Percentiles rank a stretch among this genome's conserved stretches.
phyloP scores from a whole-genome alignment of 2,329 filamentous ascomycete species.

The Cadophora sp. region DNA sequence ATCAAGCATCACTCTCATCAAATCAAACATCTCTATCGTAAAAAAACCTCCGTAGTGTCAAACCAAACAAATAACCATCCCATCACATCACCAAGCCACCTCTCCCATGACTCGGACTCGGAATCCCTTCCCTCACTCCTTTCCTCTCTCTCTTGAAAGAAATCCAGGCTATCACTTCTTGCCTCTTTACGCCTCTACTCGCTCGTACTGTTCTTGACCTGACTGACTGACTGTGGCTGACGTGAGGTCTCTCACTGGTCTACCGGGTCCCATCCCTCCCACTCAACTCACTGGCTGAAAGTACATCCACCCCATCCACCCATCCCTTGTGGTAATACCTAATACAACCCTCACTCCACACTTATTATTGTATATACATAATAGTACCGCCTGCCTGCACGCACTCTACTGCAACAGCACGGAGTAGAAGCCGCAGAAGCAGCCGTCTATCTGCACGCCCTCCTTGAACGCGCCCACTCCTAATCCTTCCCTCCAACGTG shows the following conservation, averaged over 20 bases:
- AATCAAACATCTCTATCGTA: not conserved
- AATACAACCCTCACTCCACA: constrained; percentile 13
- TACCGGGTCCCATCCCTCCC: not conserved
- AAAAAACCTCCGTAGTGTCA: constrained; percentile 5
- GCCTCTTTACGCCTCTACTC: not conserved
- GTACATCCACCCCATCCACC: not conserved
- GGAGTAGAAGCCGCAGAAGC: not conserved
- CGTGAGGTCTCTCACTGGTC: constrained; percentile 28
- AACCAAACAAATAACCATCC: not conserved
- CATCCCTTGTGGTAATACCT: constrained; percentile 28
- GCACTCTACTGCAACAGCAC: constrained; percentile 7
- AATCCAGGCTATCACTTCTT: constrained; percentile 2
- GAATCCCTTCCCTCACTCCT: too few relatives aligned
- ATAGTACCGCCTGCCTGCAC: constrained; percentile 8
- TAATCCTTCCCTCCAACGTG: constrained; percentile 4
- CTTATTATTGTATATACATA: constrained; percentile 26
- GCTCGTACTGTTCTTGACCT: not conserved
- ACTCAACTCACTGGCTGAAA: not conserved
- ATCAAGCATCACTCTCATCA: not conserved
- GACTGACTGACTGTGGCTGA: constrained; percentile 29
- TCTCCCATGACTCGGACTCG: constrained; percentile 15
- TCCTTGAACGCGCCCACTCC: constrained; percentile 5
- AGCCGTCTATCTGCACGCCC: not conserved
- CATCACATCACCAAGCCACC: not conserved
- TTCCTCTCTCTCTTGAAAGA: not conserved